A percentile compares a stretch with the other conserved stretches of the same genome.
Evolutionary conservation across 495 filamentous ascomycete species (phyloP).

Genomic region (Penicillium parvum): DNA sequence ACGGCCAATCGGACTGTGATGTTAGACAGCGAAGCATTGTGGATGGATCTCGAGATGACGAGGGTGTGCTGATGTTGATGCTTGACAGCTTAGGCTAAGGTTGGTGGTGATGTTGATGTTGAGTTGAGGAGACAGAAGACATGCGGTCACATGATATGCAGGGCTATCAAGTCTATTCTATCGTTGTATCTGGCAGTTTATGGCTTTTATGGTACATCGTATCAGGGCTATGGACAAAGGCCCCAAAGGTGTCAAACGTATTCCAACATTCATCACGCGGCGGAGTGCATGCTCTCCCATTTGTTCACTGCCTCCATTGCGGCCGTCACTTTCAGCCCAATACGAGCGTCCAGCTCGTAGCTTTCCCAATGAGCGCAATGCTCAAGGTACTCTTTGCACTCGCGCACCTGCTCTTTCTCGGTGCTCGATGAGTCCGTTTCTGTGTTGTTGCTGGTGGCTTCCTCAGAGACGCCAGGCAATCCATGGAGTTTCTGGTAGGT

Average conservation of each 20-base stretch:
- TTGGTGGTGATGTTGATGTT: too few species aligned
- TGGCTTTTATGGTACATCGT: slow-evolving; percentile 7
- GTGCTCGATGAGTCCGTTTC: slow-evolving; percentile 25
- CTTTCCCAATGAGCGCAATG: slow-evolving; percentile 80
- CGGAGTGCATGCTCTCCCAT: slow-evolving; percentile 45
- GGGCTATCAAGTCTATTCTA: slow-evolving; percentile 8
- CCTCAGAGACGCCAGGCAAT: slow-evolving; percentile 13
- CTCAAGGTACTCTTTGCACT: slow-evolving; percentile 69
- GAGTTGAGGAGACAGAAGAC: too few species aligned
- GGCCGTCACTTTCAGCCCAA: slow-evolving; percentile 81
- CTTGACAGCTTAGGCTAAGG: too few species aligned
- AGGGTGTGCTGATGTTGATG: too few species aligned
- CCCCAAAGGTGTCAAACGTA: not conserved
- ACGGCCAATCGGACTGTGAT: not conserved
- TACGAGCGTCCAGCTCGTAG: slow-evolving; percentile 80
- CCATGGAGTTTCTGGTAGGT: slow-evolving; percentile 32
- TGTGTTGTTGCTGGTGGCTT: slow-evolving; percentile 2
- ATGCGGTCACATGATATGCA: slow-evolving; percentile 13
- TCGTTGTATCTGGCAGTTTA: not conserved
- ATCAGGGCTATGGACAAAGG: slow-evolving; percentile 5
- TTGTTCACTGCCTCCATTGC: slow-evolving; percentile 72
- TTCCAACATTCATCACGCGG: not conserved
- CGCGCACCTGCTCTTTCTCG: slow-evolving; percentile 51
- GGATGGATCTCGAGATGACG: too few species aligned
- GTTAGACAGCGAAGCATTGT: not conserved